These are phyloP conservation scores for Silybum marianum DNA, from an alignment of 129 eudicot species.

Conservation along the genomic window DNA sequence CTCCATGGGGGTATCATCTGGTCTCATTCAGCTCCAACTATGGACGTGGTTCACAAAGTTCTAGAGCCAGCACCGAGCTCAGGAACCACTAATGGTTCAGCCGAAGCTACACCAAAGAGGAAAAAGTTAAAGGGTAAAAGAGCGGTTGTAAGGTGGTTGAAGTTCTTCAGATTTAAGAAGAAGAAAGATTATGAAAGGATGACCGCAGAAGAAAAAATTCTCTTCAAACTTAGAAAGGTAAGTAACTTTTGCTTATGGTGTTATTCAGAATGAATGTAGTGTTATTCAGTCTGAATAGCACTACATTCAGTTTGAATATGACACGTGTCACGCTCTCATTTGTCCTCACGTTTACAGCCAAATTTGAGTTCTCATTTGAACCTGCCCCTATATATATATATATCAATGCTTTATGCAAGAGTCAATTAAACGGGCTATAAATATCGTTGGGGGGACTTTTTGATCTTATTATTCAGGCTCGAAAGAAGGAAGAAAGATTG, in stretches of 20 bases:
- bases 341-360: too few relatives aligned
- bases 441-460: neutral
- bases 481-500: slow-evolving; percentile 69
- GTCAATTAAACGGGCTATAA: neutral
- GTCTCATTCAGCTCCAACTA: slow-evolving; percentile 46
- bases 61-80: slow-evolving; percentile 14
- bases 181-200: slow-evolving; percentile 75
- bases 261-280: too few relatives aligned
- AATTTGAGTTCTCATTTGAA: too few relatives aligned
- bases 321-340: too few relatives aligned
- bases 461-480: slow-evolving; percentile 57
- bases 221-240: slow-evolving; percentile 76
- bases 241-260: neutral
- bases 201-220: slow-evolving; percentile 82
- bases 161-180: slow-evolving; percentile 86
- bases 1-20: slow-evolving; percentile 36
- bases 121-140: slow-evolving; percentile 86
- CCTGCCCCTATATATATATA: too few relatives aligned
- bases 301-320: too few relatives aligned
- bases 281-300: too few relatives aligned
- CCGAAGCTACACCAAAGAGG: slow-evolving; percentile 56
- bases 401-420: neutral
- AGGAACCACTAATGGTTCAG: slow-evolving; percentile 42
- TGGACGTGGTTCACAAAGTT: slow-evolving; percentile 30
- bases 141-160: slow-evolving; percentile 93